Percentiles rank a stretch among this genome's conserved stretches.
These are phyloP conservation scores for Globomyces sp. DNA, from an alignment of 371 early-diverging fungal genomes.

Conservation along the genomic window DNA sequence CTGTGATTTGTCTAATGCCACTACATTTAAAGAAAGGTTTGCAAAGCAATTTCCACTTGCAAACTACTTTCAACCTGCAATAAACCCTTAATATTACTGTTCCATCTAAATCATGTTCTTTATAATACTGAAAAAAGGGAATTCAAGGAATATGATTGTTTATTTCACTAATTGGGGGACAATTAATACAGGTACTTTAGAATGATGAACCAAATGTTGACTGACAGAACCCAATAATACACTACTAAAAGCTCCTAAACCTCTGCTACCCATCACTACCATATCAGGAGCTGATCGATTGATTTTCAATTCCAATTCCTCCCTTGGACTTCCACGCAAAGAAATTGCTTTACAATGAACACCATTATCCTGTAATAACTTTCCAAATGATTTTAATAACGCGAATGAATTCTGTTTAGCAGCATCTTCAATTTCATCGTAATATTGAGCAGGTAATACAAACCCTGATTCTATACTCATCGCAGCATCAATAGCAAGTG, in stretches of 20 bases:
- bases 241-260: conserved; percentile 1
- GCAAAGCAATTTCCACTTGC: conserved; percentile 3
- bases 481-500: conserved; percentile 14
- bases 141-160: not conserved
- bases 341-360: conserved; percentile 9
- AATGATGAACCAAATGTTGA: conserved; percentile 15
- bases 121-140: too few species aligned
- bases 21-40: not conserved
- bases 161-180: conserved; percentile 5
- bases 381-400: conserved; percentile 5
- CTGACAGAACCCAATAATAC: conserved; percentile 14
- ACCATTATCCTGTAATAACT: not conserved
- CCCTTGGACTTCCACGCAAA: conserved; percentile 6
- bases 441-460: not conserved
- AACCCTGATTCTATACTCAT: not conserved
- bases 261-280: conserved; percentile 15
- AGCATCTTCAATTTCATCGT: conserved; percentile 4
- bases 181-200: conserved; percentile 14
- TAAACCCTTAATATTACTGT: too few species aligned
- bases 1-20: not conserved
- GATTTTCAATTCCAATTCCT: conserved; percentile 9
- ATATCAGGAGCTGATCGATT: conserved; percentile 1
- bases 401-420: not conserved
- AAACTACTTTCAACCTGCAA: not conserved
- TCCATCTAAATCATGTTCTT: too few species aligned